Base-by-base conservation (phyloP, 192 early-diverging fungal species). In the Coemansia sp. region DNA sequence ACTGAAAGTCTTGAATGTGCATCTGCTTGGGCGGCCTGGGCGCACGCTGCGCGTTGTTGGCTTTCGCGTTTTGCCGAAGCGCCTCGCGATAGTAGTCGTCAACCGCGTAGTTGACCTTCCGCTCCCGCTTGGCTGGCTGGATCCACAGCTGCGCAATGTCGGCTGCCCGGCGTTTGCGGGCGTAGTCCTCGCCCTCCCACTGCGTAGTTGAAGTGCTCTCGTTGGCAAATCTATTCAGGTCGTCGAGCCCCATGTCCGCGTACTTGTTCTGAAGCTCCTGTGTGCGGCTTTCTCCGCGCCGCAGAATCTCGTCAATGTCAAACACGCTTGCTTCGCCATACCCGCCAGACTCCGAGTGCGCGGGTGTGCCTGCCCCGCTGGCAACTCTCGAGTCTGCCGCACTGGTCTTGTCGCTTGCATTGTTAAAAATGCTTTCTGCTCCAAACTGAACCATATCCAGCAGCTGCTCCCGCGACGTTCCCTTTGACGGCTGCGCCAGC, bases 371-470 rank as follows among this genome's bases (percentile, higher is more conserved):
- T 8, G 54, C 55, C 14, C 56, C 58, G 42, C 68, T 77, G 11
- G 55, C 60, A 3, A 60, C 49, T 13, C 57, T 29, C 3, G 74
- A 69, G n/a, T 50, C 53, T 19, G 74, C 13, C 1, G 50, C 43
- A 23, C 63, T 60, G 26, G 43, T 53, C 31, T 54, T 64, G 2
- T 61, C 58, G 7, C 27, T 49, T 14, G 27, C 22, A 50, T 64
- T 9, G 68, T 79, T 81, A 58, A 99, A 90, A 10, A 99, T 90
- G 18, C 69, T 80, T 32, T 92, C 85, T 0, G 94, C 96, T 23
- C 96, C 96, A 56, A 93, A 91, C 63, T 95, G 96, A 38, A 99
- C 96, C 96, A 99, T 97, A 18, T 83, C 83, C 43, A 99, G 71
- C 30, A 97, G 84, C 43, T 78, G 57, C 36, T 78, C 70, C 14